These are phyloP conservation scores for Hypoxylon sp. DNA, from an alignment of 2,329 filamentous ascomycete species.

Conservation along the genomic window DNA sequence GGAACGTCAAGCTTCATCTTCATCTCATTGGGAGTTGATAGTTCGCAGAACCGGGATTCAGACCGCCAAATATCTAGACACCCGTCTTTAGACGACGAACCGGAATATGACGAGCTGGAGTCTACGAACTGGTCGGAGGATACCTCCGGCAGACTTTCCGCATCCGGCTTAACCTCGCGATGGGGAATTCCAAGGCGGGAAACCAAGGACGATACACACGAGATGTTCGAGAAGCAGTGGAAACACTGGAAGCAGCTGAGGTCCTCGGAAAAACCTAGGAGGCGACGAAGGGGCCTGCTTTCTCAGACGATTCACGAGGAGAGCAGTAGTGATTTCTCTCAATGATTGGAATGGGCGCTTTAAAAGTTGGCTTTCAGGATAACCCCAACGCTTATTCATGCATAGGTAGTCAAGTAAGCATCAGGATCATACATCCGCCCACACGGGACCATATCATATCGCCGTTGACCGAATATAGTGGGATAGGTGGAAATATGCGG, in stretches of 20 bases:
- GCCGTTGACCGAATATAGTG: slow-evolving; percentile 1
- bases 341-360: neutral
- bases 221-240: slow-evolving; percentile 47
- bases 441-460: neutral
- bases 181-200: slow-evolving; percentile 25
- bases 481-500: neutral
- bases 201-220: slow-evolving; percentile 28
- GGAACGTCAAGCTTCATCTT: slow-evolving; percentile 50
- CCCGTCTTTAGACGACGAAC: slow-evolving; percentile 25
- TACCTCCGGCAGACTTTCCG: slow-evolving; percentile 23
- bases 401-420: slow-evolving; percentile 7
- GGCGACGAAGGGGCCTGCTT: slow-evolving; percentile 65
- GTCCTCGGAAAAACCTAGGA: slow-evolving; percentile 53
- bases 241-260: slow-evolving; percentile 48
- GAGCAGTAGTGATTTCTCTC: slow-evolving; percentile 67
- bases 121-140: slow-evolving; percentile 29
- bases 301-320: slow-evolving; percentile 80
- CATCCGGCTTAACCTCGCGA: slow-evolving; percentile 7
- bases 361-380: neutral
- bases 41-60: slow-evolving; percentile 33
- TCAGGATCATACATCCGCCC: neutral
- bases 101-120: slow-evolving; percentile 26
- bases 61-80: slow-evolving; percentile 6
- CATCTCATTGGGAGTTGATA: slow-evolving; percentile 48
- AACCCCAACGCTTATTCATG: neutral